Evolutionary conservation across 2,329 filamentous ascomycete genomes (phyloP).

Genomic region (Chaetomium olivaceum): DNA sequence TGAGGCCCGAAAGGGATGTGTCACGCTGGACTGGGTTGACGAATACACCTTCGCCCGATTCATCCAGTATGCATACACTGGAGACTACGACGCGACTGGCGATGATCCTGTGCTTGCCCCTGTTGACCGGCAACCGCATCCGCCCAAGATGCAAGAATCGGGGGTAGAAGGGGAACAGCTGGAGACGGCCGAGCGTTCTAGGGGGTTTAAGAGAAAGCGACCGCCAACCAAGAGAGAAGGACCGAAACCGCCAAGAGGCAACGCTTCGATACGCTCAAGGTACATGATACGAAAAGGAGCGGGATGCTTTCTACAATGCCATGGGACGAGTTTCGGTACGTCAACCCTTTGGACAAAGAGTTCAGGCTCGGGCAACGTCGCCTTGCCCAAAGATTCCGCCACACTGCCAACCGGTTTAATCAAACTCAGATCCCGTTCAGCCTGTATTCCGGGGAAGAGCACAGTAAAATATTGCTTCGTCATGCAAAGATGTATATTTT

Average conservation of each 20-base stretch:
- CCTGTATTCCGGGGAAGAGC: constrained; percentile 9
- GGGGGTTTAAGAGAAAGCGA: constrained; percentile 17
- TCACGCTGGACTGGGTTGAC: constrained; percentile 48
- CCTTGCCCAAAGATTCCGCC: not conserved
- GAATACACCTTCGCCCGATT: constrained; percentile 51
- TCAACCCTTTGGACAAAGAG: not conserved
- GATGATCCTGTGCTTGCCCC: not conserved
- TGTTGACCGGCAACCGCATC: not conserved
- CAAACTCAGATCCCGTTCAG: too few relatives aligned
- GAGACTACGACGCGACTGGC: constrained; percentile 41
- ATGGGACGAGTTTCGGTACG: too few relatives aligned
- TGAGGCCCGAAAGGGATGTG: constrained; percentile 45
- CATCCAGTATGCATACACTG: constrained; percentile 51
- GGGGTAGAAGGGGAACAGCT: too few relatives aligned
- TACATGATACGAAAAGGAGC: too few relatives aligned
- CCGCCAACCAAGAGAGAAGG: not conserved
- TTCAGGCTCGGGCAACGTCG: too few relatives aligned
- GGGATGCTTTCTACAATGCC: too few relatives aligned
- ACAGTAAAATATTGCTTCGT: constrained; percentile 39
- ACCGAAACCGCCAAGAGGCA: not conserved
- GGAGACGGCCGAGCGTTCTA: too few relatives aligned
- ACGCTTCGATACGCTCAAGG: too few relatives aligned
- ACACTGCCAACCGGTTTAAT: not conserved
- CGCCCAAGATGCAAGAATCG: not conserved
- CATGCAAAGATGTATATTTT: constrained; percentile 44